phyloP scores from a whole-genome alignment of 2,329 filamentous ascomycete genomes.

The Colletotrichum aenigma region DNA sequence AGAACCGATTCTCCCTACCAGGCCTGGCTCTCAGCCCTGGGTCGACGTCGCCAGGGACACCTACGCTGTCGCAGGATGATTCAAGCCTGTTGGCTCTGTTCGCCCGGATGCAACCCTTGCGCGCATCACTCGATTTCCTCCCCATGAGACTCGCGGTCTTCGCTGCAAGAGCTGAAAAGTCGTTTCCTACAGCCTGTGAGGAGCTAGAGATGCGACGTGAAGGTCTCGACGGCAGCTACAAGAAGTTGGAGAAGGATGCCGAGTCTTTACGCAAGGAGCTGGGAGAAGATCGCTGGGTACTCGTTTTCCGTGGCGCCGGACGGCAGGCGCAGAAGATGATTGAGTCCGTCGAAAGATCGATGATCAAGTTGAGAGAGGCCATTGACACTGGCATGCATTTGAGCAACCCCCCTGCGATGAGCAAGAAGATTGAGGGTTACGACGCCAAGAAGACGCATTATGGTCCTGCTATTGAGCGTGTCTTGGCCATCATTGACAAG shows the following conservation, averaged over 20 bases:
- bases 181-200: slow-evolving; percentile 90
- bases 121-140: slow-evolving; percentile 92
- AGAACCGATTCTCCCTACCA: slow-evolving; percentile 72
- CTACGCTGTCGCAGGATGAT: slow-evolving; percentile 74
- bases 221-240: slow-evolving; percentile 83
- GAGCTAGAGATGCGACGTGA: slow-evolving; percentile 80
- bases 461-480: slow-evolving; percentile 87
- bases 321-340: slow-evolving; percentile 96
- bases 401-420: slow-evolving; percentile 70
- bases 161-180: slow-evolving; percentile 73
- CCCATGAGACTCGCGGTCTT: slow-evolving; percentile 94
- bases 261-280: slow-evolving; percentile 88
- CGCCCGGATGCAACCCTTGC: slow-evolving; percentile 91
- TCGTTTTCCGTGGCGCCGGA: slow-evolving; percentile 92
- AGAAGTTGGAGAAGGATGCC: slow-evolving; percentile 86
- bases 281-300: slow-evolving; percentile 93
- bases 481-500: slow-evolving; percentile 90
- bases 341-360: slow-evolving; percentile 88
- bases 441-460: slow-evolving; percentile 96
- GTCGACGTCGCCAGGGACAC: slow-evolving; percentile 58
- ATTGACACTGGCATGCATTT: slow-evolving; percentile 77
- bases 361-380: slow-evolving; percentile 79
- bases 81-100: slow-evolving; percentile 88
- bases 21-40: slow-evolving; percentile 65
- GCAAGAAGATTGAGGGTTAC: slow-evolving; percentile 89